Evolutionary conservation across 2,329 filamentous ascomycete genomes (phyloP), one percentile per base, ranked within the genome.

Genomic region (Diaporthe sp.): DNA sequence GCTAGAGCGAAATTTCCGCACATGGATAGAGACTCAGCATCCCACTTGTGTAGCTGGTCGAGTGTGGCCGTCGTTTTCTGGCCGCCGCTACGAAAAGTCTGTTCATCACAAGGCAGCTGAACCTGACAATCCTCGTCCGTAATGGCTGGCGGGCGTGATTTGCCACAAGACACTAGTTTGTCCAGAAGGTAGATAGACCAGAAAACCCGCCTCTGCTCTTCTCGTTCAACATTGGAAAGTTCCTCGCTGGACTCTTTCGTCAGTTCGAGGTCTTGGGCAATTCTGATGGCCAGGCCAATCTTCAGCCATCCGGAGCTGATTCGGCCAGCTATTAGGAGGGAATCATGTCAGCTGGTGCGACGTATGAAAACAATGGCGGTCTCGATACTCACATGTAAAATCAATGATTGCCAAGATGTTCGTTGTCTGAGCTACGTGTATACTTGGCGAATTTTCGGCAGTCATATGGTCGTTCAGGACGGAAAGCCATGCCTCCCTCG

Each of bases 401-500:
- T 65, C 60, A 5, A 65, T 65, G 4, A 65, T 46, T 31, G 60
- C 60, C 39, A 65, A 31, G 17, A 65, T 65, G 8, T 65, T 65
- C 46, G 39, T 22, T 4, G 60, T 65, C 25, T 65, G 60, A 46
- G 60, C 60, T 9, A 65, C 60, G 60, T 65, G 60, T 4, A 65
- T 15, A 31, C 60, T 46, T 19, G 60, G 60, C 12, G 60, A 65
- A 7, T 65, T 65, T 17, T 65, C 60, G 15, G 39, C 39, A 12
- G 39, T 65, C 60, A 65, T 46, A 42, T 65, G 60, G 42, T 65
- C 60, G 15, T 65, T 65, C 5, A 65, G 60, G 25, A 65, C 60
- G 8, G 39, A 44, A 31, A 65, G 60, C 60, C 60, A 65, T 31
- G 61, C 61, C 19, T 65, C 61, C n/a, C 61, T 65, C 0, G 61